These are phyloP conservation scores for Jackrogersella multiformis DNA, from an alignment of 495 filamentous ascomycete genomes.

Conservation along the genomic window DNA sequence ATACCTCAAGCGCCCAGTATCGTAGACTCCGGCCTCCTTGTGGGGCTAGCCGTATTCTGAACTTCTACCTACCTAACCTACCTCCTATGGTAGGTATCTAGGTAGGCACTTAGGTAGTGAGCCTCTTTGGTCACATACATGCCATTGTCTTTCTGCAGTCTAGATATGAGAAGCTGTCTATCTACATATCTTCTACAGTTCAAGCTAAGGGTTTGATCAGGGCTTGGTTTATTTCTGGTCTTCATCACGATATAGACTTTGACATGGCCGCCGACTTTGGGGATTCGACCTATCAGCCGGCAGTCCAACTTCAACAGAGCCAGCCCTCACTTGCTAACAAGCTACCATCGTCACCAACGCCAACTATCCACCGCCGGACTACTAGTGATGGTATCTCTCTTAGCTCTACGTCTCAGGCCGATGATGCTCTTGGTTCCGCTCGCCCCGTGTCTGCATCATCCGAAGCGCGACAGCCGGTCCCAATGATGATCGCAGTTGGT, in stretches of 20 bases:
- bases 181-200: not conserved
- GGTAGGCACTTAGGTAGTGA: no score
- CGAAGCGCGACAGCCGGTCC: conserved; percentile 19
- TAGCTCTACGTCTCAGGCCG: conserved; percentile 5
- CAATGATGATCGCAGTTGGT: not conserved
- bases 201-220: not conserved
- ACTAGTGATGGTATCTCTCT: conserved; percentile 15
- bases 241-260: not conserved
- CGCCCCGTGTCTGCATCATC: conserved; percentile 3
- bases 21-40: conserved; percentile 1
- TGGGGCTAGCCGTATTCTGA: conserved; percentile 1
- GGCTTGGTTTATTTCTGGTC: not conserved
- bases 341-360: conserved; percentile 1
- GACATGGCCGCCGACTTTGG: conserved; percentile 9
- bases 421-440: not conserved
- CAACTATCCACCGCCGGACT: conserved; percentile 2
- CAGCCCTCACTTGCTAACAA: conserved; percentile 6
- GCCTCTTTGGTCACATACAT: not conserved
- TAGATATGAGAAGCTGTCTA: not conserved
- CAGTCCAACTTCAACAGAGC: not conserved
- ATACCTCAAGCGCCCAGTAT: not conserved
- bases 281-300: conserved; percentile 5
- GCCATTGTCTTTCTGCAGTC: not conserved
- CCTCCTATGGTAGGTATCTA: no score
- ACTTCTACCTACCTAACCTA: no score